Evolutionary conservation across 148 eudicot species (phyloP).

Genomic region (Agrostemma githago): DNA sequence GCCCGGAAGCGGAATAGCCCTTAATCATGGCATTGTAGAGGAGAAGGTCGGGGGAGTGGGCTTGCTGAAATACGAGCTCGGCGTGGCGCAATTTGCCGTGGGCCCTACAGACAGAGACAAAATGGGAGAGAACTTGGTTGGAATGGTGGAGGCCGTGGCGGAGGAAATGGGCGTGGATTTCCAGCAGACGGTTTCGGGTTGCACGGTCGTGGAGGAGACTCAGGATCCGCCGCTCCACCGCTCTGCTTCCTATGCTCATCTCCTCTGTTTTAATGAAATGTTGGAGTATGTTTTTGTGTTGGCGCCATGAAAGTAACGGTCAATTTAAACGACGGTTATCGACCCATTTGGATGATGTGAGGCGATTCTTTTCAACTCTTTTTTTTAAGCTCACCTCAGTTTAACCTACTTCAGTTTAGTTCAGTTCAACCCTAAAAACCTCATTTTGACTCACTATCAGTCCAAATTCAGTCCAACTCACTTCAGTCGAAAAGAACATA

Average conservation of each 20-base stretch:
- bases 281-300: too few species aligned
- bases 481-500: too few species aligned
- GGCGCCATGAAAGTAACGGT: too few species aligned
- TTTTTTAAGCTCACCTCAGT: too few species aligned
- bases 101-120: constrained; percentile 51
- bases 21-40: constrained; percentile 75
- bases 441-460: too few species aligned
- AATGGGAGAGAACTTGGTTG: constrained; percentile 63
- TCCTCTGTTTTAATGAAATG: constrained; percentile 18
- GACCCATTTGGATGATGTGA: too few species aligned
- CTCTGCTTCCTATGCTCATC: constrained; percentile 24
- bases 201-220: constrained; percentile 57
- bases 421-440: too few species aligned
- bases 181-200: constrained; percentile 43
- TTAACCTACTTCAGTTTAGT: too few species aligned
- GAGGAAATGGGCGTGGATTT: constrained; percentile 69
- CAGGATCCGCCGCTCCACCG: constrained; percentile 58
- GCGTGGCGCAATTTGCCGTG: constrained; percentile 40
- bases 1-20: constrained; percentile 43
- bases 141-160: constrained; percentile 66
- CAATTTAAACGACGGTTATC: too few species aligned
- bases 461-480: too few species aligned
- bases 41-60: constrained; percentile 43
- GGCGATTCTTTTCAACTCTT: too few species aligned
- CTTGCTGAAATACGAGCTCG: constrained; percentile 43